These are phyloP conservation scores for Capsicum baccatum DNA, from an alignment of 257 asterid species.

Conservation along the genomic window DNA sequence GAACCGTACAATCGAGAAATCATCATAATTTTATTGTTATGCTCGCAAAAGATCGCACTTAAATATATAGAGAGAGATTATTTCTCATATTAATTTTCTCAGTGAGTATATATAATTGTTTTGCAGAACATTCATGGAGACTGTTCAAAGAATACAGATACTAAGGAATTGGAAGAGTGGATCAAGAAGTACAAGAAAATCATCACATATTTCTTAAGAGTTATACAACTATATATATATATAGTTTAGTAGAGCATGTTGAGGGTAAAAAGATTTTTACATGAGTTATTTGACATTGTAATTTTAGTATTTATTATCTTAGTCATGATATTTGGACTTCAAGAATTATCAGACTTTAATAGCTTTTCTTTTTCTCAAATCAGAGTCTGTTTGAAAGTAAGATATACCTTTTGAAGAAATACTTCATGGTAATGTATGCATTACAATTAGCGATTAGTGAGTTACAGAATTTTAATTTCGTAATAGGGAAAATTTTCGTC, in stretches of 20 bases:
- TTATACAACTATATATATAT: no score
- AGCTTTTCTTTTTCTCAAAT: neutral
- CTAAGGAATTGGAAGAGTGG: constrained; percentile 19
- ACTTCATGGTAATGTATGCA: neutral
- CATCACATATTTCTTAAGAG: neutral
- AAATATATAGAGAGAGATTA: no score
- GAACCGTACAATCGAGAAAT: neutral
- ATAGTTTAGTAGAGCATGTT: neutral
- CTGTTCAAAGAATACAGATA: constrained; percentile 28
- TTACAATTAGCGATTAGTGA: neutral
- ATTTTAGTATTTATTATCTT: neutral
- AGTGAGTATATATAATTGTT: neutral
- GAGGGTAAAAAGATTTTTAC: neutral
- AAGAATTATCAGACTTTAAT: neutral
- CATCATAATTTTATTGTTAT: no score
- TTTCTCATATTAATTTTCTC: neutral
- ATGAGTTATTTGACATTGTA: neutral
- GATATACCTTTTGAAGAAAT: neutral
- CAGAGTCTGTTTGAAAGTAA: neutral
- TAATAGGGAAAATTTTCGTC: neutral
- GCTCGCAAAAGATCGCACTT: no score
- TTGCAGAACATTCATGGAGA: constrained; percentile 55
- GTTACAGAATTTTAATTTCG: neutral
- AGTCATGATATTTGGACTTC: neutral
- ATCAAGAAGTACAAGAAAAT: neutral